Conservation (phyloP, 495 filamentous ascomycete genomes). For the Podospora fimiseda region DNA sequence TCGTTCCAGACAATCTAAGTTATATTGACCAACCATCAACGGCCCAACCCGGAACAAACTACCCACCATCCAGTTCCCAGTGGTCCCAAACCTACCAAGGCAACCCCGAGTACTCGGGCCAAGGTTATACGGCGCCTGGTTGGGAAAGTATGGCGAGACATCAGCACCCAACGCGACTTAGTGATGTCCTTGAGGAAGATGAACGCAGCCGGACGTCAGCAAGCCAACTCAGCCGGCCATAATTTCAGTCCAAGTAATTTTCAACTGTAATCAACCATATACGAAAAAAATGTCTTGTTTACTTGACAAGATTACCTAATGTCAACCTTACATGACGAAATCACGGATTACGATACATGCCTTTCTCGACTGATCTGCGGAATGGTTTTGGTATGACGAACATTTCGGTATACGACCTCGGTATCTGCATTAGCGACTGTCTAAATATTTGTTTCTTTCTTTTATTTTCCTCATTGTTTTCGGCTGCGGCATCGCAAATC, state of each 20-base stretch:
- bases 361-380: too few relatives aligned
- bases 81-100: slow-evolving; percentile 25
- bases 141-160: slow-evolving; percentile 84
- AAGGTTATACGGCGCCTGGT: slow-evolving; percentile 60
- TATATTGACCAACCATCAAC: slow-evolving; percentile 44
- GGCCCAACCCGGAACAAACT: slow-evolving; percentile 28
- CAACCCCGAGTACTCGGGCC: slow-evolving; percentile 42
- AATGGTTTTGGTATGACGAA: too few relatives aligned
- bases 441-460: too few relatives aligned
- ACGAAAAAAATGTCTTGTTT: background rate
- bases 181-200: slow-evolving; percentile 87
- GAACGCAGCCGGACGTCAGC: slow-evolving; percentile 58
- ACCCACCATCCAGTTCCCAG: slow-evolving; percentile 32
- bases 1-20: slow-evolving; percentile 34
- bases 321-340: too few relatives aligned
- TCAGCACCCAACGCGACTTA: slow-evolving; percentile 89
- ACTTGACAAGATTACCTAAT: too few relatives aligned
- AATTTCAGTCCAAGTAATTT: slow-evolving; percentile 8
- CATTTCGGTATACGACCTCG: too few relatives aligned
- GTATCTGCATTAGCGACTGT: too few relatives aligned
- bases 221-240: slow-evolving; percentile 42
- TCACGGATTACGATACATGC: too few relatives aligned
- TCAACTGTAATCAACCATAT: background rate
- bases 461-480: too few relatives aligned
- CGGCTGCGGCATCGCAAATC: too few relatives aligned